These are phyloP conservation scores for Bondarzewia mesenterica DNA, from an alignment of 1,284 basidiomycete species.

Conservation along the genomic window DNA sequence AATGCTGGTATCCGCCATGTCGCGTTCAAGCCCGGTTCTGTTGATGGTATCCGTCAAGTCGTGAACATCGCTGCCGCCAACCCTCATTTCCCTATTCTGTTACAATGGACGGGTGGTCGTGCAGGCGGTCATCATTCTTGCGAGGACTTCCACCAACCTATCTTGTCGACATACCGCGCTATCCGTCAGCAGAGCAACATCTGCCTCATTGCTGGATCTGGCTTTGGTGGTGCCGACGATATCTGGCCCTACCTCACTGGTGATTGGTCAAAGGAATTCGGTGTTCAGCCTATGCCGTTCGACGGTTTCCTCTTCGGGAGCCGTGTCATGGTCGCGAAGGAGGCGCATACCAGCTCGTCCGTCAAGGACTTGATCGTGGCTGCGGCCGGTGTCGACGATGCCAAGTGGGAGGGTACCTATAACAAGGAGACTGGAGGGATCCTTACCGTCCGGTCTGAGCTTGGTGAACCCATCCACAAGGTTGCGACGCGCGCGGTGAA, in stretches of 20 bases:
- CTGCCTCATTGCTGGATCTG: constrained; percentile 89
- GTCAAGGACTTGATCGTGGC: constrained; percentile 97
- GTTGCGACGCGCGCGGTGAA: constrained; percentile 95
- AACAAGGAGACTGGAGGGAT: constrained; percentile 92
- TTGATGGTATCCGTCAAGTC: constrained; percentile 96
- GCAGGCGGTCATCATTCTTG: constrained; percentile 99
- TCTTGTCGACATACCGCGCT: constrained; percentile 83
- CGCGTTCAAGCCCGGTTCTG: constrained; percentile 94
- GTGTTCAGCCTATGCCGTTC: constrained; percentile 96
- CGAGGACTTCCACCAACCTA: constrained; percentile 98
- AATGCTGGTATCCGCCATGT: constrained; percentile 88
- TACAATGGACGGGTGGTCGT: constrained; percentile 98
- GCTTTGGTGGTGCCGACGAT: constrained; percentile 93
- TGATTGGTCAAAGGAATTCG: constrained; percentile 86
- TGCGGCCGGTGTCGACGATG: constrained; percentile 88
- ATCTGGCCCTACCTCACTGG: constrained; percentile 97
- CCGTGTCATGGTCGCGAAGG: constrained; percentile 97
- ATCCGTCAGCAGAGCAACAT: constrained; percentile 91
- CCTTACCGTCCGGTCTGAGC: constrained; percentile 94
- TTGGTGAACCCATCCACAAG: constrained; percentile 99
- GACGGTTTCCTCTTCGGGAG: constrained; percentile 95
- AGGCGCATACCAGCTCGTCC: constrained; percentile 89
- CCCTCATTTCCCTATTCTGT: constrained; percentile 95
- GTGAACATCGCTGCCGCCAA: constrained; percentile 93
- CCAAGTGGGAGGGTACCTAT: constrained; percentile 94